Base-by-base conservation (phyloP, 768 basidiomycete species). In the Leccinum incarnatum region DNA sequence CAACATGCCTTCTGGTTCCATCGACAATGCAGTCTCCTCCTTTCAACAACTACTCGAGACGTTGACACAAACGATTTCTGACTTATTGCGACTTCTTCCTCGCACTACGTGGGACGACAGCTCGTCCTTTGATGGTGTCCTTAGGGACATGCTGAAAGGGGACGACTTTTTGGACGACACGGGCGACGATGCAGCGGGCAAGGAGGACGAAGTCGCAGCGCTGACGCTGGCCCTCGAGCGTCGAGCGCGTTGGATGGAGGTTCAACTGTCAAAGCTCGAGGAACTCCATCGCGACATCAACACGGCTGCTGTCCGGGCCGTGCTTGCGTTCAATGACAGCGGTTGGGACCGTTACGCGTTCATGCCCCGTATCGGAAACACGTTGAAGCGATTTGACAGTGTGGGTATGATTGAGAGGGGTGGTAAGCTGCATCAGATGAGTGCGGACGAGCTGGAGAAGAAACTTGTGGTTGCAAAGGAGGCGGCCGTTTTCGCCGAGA, bases 181-280 rank as follows among this genome's bases (percentile, higher is more conserved):
- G 3, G 82, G 82, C 5, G 87, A 88, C 46, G 87, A 87, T 55
- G 76, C 78, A 27, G 75, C 80, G 19, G 83, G 79, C 23, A 87
- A 84, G 65, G 90, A 92, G 61, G 91, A 93, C 66, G 92, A 95
- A 68, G 91, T 94, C 7, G 89, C 88, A 2, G 88, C 88, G 17
- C 76, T 94, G 59, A 94, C 91, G 2, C 76, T 88, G 51, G 91
- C 91, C 8, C 81, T 95, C 48, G 91, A 93, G 69, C 86, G 89
- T 60, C 88, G 93, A n/a, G 93, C 92, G 15, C 81, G 90, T 46
- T 95, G 92, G 91, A 93, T 95, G 89, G 91, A 94, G 73, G 89
- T 92, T 21, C 92, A 93, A 71, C 74, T 95, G 17, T 90, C 89
- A 0, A 93, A 94, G 69, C 77, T 95, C 36, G 92, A 95, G 72